Percentiles rank a stretch among this genome's conserved stretches.
phyloP scores from a whole-genome alignment of 495 filamentous ascomycete genomes.

The Aspergillus haitiensis region DNA sequence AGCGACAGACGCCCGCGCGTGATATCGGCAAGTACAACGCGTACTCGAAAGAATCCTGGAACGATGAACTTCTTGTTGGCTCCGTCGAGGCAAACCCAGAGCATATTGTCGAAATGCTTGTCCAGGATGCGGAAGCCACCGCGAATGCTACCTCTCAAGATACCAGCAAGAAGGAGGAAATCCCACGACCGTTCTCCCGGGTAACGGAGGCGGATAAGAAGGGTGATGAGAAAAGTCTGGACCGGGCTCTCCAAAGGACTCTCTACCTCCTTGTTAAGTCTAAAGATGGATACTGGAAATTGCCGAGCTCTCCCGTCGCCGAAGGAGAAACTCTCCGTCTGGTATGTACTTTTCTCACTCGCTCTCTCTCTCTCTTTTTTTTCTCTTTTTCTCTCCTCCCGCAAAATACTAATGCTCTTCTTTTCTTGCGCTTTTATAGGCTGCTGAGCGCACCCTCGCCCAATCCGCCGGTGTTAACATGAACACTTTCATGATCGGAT shows the following conservation, averaged over 20 bases:
- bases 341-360: slow-evolving; percentile 53
- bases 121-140: slow-evolving; percentile 74
- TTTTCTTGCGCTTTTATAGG: slow-evolving; percentile 49
- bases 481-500: slow-evolving; percentile 98
- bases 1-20: slow-evolving; percentile 71
- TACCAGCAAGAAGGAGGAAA: slow-evolving; percentile 60
- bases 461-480: slow-evolving; percentile 87
- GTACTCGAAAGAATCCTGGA: slow-evolving; percentile 78
- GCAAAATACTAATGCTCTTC: slow-evolving; percentile 6
- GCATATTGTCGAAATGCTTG: slow-evolving; percentile 61
- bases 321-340: slow-evolving; percentile 73
- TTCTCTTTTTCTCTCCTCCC: neutral
- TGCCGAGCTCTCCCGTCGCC: slow-evolving; percentile 67
- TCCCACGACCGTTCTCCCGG: slow-evolving; percentile 69
- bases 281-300: slow-evolving; percentile 71
- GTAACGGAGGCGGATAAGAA: slow-evolving; percentile 78
- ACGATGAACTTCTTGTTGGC: slow-evolving; percentile 85
- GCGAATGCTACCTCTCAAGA: slow-evolving; percentile 64
- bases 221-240: slow-evolving; percentile 71
- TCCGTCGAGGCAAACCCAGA: slow-evolving; percentile 59
- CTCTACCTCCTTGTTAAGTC: slow-evolving; percentile 80
- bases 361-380: neutral
- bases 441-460: slow-evolving; percentile 72
- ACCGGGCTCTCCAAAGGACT: slow-evolving; percentile 72
- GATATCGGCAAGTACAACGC: slow-evolving; percentile 87